These are phyloP conservation scores for Cercospora sp. DNA, from an alignment of 2,329 filamentous ascomycete genomes.

Conservation along the genomic window DNA sequence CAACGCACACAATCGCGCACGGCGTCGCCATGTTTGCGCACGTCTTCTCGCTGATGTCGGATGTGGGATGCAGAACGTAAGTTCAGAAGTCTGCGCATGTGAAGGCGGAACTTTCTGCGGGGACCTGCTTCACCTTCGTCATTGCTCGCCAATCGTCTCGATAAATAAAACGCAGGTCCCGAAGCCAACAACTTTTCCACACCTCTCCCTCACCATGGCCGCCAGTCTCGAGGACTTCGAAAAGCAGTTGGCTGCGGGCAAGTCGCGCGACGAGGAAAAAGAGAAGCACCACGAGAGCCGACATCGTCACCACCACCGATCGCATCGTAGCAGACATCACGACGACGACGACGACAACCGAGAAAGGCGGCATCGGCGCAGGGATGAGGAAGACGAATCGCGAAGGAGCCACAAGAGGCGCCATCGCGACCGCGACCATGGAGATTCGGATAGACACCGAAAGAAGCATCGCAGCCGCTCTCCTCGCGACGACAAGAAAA, in stretches of 20 bases:
- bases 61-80: not conserved
- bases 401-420: constrained; percentile 5
- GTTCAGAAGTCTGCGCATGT: constrained; percentile 13
- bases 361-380: constrained; percentile 48
- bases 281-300: constrained; percentile 57
- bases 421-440: constrained; percentile 51
- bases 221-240: constrained; percentile 75
- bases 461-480: constrained; percentile 35
- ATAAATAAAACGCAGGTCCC: not conserved
- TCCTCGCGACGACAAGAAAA: constrained; percentile 38
- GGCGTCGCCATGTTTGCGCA: constrained; percentile 48
- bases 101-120: constrained; percentile 10
- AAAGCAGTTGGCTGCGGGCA: constrained; percentile 68
- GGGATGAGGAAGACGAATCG: constrained; percentile 2
- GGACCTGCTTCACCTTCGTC: constrained; percentile 4
- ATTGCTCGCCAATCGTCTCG: not conserved
- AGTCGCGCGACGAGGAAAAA: constrained; percentile 52
- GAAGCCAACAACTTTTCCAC: not conserved
- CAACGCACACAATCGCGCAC: constrained; percentile 85
- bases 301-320: constrained; percentile 41
- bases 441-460: constrained; percentile 39
- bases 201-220: not conserved
- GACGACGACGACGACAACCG: constrained; percentile 49
- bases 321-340: constrained; percentile 43
- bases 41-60: not conserved